These are phyloP conservation scores for Brassica juncea DNA, from an alignment of 345 rosid species.

Conservation along the genomic window DNA sequence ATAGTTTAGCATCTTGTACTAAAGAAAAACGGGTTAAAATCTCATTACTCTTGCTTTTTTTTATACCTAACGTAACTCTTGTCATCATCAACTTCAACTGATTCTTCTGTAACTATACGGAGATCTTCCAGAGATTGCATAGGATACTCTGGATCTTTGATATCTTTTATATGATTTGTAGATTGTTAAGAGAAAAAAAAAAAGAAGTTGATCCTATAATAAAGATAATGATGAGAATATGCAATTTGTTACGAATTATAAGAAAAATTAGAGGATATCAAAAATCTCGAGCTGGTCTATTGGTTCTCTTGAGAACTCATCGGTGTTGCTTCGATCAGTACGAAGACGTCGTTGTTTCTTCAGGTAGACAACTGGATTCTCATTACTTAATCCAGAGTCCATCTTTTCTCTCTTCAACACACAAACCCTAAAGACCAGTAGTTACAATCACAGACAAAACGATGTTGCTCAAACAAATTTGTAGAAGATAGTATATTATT, in stretches of 20 bases:
- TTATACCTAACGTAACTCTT: constrained; percentile 60
- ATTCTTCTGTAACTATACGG: constrained; percentile 75
- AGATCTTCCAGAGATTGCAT: constrained; percentile 73
- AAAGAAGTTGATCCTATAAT: neutral
- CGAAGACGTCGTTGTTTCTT: constrained; percentile 59
- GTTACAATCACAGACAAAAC: neutral
- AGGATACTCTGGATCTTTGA: constrained; percentile 90
- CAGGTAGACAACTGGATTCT: constrained; percentile 48
- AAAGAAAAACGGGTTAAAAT: neutral
- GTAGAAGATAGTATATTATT: neutral
- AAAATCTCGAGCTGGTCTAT: constrained; percentile 76
- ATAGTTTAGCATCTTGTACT: neutral
- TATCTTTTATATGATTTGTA: constrained; percentile 77
- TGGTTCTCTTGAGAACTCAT: constrained; percentile 64
- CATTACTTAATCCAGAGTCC: neutral
- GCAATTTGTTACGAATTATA: neutral
- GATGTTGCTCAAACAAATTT: neutral
- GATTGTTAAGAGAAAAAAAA: constrained; percentile 43
- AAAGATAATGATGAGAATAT: neutral
- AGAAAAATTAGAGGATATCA: constrained; percentile 56
- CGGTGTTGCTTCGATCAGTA: constrained; percentile 22
- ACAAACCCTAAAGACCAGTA: neutral
- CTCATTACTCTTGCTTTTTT: neutral
- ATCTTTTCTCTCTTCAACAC: neutral
- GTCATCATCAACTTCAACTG: constrained; percentile 66